Base-by-base conservation (phyloP, 305 asterid species). In the Fraxinus latifolia region DNA sequence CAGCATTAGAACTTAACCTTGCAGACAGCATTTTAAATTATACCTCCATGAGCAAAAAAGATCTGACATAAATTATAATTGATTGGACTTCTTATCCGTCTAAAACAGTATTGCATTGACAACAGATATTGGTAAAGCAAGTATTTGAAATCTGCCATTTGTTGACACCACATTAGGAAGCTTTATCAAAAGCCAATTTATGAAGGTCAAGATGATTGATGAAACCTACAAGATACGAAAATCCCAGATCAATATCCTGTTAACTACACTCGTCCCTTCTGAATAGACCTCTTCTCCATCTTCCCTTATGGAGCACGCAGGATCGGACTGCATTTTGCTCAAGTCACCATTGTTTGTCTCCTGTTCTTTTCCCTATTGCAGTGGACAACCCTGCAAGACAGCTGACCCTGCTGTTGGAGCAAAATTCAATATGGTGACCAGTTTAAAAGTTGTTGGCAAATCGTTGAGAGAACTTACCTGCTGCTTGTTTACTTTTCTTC, bases 201-300 rank as follows among this genome's bases (percentile, higher is more conserved):
- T 19, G 68, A 58, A 58, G 29, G 68, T 58, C 68, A 19, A 58
- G 68, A 58, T 58, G 29, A 19, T 19, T 58, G 29, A 58, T 53
- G 65, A 58, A 58, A 58, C 2, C 29, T 19, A 58, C 25, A 58
- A 58, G 29, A 58, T 58, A 19, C 68, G 4, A 19, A 58, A 7
- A 19, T 58, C 14, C 29, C 29, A 19, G 12, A 19, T 19, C 67
- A 55, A 58, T 58, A 58, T 58, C 68, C 29, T 19, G 14, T 58
- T 58, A 58, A 7, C 25, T 58, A 5, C 65, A 53, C 25, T 55
- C 4, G 93, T 91, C 84, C 88, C 93, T 85, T 93, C 92, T 2
- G 96, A 90, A 60, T 93, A 93, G 33, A 81, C 62, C 76, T 85
- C 91, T 72, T 83, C 82, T 27, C 17, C 84, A 27, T 85, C 88